Conservation (phyloP, 2,329 filamentous ascomycete genomes). For the Sporothrix sp. region DNA sequence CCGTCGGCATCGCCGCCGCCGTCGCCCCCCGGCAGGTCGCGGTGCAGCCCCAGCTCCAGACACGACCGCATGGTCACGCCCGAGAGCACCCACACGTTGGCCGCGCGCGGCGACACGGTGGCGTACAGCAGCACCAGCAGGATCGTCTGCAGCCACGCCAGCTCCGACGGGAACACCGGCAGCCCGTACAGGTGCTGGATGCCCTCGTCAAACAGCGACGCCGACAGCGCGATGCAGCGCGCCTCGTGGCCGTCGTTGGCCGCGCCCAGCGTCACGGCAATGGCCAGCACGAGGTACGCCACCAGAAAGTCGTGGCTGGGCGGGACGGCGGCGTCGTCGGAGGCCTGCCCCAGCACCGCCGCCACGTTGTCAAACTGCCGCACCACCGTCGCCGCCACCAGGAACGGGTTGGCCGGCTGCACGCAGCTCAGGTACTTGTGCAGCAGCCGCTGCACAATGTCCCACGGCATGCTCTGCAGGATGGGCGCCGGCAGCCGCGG, state of each 20-base stretch:
- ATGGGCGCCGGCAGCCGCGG: conserved; percentile 6
- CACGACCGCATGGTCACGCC: conserved; percentile 17
- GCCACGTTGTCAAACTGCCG: conserved; percentile 19
- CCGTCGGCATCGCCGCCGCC: not conserved
- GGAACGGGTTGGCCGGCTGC: conserved; percentile 23
- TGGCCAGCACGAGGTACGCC: conserved; percentile 25
- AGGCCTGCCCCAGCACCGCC: not conserved
- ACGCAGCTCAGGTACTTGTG: conserved; percentile 25
- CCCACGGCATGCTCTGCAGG: conserved; percentile 15
- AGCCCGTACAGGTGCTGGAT: conserved; percentile 24
- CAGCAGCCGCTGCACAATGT: conserved; percentile 20
- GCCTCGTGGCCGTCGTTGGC: conserved; percentile 24
- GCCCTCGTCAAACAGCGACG: conserved; percentile 25
- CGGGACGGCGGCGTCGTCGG: no score
- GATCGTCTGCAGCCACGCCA: conserved; percentile 16
- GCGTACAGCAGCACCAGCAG: conserved; percentile 15
- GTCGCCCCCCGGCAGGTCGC: not conserved
- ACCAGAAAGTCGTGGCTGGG: conserved; percentile 25
- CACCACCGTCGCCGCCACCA: conserved; percentile 22
- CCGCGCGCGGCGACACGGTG: conserved; percentile 15
- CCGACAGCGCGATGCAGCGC: conserved; percentile 25
- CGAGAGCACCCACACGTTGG: conserved; percentile 18
- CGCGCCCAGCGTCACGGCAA: conserved; percentile 24
- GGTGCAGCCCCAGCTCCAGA: conserved; percentile 15
- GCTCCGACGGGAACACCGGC: conserved; percentile 20